Base-by-base conservation (phyloP, 129 eudicot genomes). In the Pseudognaphalium luteoalbum region DNA sequence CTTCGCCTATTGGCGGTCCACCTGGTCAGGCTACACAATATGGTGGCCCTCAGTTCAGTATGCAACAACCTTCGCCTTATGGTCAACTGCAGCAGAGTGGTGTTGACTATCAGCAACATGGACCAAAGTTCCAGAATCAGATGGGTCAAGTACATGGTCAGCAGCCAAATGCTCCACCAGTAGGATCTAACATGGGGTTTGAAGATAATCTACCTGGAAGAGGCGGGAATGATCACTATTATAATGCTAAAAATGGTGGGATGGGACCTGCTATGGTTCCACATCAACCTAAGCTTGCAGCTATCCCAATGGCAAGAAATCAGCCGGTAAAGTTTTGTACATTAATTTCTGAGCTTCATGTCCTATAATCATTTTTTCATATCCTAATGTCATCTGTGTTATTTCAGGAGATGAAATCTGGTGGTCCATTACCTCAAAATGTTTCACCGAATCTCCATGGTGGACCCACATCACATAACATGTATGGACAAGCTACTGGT, bases 271-370 rank as follows among this genome's bases (percentile, higher is more conserved):
- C 68, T 14, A 71, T 80, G 78, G 69, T 72, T 64, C 83, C 87
- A 51, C 91, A 82, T 70, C 91, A 85, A 42, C 98, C 97, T 52
- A 91, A 89, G 86, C 93, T 91, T 79, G 96, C 98, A 39, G 83
- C 91, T 14, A 78, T 94, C 50, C 99, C 99, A 3, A 30, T 75
- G 81, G 72, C 89, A 29, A 91, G 93, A 86, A 84, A 81, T 70
- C 96, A 87, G 78, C 92, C 78, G 90, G 97, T 87, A 80, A 59
- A 51, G 30, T 54, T 22, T 47, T 37, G 32, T 72, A 22, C 47
- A 37, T 20, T 63, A 12, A 47, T 47, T 12, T 47, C 16, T 0
- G n/a, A 47, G 54, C 17, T 47, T 14, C 54, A 14, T 47, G 54
- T 47, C 17, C 54, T 47, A 14, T 11, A 47, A 14, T 14, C 5